Conservation (phyloP, 345 rosid genomes). For the Pistacia vera region DNA sequence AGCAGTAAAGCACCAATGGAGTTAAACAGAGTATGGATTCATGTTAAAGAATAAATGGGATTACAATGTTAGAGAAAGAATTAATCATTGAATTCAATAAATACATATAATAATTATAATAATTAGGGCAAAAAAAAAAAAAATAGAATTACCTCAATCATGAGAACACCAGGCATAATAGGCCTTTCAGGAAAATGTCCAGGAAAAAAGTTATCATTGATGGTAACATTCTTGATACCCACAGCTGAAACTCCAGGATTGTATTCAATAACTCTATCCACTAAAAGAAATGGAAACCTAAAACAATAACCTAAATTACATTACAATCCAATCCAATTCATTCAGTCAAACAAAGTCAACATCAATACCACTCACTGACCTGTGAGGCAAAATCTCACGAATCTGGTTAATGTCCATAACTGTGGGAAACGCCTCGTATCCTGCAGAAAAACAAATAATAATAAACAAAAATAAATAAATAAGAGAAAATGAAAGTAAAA, state of each 20-base stretch:
- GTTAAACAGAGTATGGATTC: not conserved
- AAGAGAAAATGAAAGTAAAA: not conserved
- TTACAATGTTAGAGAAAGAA: not conserved
- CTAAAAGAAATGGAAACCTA: slow-evolving; percentile 97
- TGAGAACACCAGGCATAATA: slow-evolving; percentile 99
- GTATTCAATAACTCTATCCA: slow-evolving; percentile 97
- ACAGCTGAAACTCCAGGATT: slow-evolving; percentile 94
- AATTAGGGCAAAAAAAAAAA: too few relatives aligned
- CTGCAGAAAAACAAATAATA: slow-evolving; percentile 26
- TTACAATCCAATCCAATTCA: not conserved
- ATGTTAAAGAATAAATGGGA: not conserved
- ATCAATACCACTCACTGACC: slow-evolving; percentile 34
- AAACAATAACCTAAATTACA: not conserved
- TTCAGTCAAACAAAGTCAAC: not conserved
- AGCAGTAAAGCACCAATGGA: not conserved
- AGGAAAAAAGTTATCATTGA: slow-evolving; percentile 97
- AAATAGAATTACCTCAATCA: slow-evolving; percentile 73
- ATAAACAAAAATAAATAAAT: not conserved
- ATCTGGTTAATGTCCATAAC: slow-evolving; percentile 95
- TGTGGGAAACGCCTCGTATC: slow-evolving; percentile 65
- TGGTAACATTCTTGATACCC: slow-evolving; percentile 94
- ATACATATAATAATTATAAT: not conserved
- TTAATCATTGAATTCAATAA: not conserved
- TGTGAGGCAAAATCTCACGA: slow-evolving; percentile 86
- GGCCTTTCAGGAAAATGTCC: slow-evolving; percentile 99